Evolutionary conservation across 2,329 filamentous ascomycete species (phyloP), one percentile per base, ranked within the genome.

Genomic region (Sporothrix protearum): DNA sequence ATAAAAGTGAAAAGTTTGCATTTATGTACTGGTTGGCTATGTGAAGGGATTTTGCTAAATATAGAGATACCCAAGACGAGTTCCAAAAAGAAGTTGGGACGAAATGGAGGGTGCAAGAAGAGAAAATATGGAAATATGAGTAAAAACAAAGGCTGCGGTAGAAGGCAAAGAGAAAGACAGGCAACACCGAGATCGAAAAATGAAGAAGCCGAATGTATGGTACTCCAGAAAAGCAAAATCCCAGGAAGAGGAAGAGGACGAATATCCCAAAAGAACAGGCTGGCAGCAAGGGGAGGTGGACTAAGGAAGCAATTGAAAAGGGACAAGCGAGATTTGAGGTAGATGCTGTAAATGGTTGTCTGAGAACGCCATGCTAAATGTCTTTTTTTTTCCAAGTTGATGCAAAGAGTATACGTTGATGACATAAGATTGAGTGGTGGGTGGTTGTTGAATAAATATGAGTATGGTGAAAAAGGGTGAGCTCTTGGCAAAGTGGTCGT

Each of bases 371-470:
- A 49, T 55, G 66, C 33, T 28, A 55, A 68, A 68, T 55, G 33
- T 68, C n/a, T 55, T 55, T 68, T 39, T 51, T 19, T 68, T 55
- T 68, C 66, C 33, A 33, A 68, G 66, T n/a, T 68, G 47, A 55
- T 57, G 66, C 66, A 57, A 68, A 45, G 25, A 28, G 36, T 14
- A 45, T 55, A 57, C 16, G 63, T 61, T 33, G 22, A 67, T 72
- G 63, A 55, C n/a, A 69, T 72, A 72, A 30, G 59, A 73, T 63
- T 73, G 72, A 73, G 72, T 73, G 72, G 72, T 66, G 72, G 69
- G 63, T 30, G 63, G 64, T 39, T 73, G 68, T 64, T 67, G 28
- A 69, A 71, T 69, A 70, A 69, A 69, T 33, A 30, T n/a, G 67
- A 73, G 70, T 69, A 73, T 22, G 67, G 69, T 7, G 39, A 39